phyloP scores from a whole-genome alignment of 73 alveolate species.

The Diophrys appendiculata region DNA sequence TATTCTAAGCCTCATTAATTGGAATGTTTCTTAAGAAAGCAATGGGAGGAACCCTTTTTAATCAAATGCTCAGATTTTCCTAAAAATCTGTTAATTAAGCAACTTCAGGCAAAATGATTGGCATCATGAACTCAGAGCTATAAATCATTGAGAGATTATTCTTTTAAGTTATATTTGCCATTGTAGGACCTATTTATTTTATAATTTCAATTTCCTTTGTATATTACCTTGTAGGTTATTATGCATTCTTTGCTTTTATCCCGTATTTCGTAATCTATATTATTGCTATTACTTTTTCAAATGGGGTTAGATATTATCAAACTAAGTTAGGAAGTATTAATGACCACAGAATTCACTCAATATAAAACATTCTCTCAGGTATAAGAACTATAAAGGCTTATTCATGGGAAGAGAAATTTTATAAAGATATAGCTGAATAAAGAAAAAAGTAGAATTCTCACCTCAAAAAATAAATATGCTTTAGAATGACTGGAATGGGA shows the following conservation, averaged over 20 bases:
- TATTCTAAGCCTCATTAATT: neutral
- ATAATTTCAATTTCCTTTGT: neutral
- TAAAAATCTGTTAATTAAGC: neutral
- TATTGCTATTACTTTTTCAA: neutral
- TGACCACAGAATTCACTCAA: slow-evolving; percentile 4
- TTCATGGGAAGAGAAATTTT: slow-evolving; percentile 24
- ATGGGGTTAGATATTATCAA: neutral
- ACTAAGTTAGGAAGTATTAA: neutral
- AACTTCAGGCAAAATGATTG: neutral
- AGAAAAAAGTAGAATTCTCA: neutral
- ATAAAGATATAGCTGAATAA: neutral
- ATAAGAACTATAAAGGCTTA: slow-evolving; percentile 27
- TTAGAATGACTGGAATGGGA: slow-evolving; percentile 3
- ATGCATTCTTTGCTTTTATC: neutral
- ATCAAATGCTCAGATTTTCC: neutral
- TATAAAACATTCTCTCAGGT: slow-evolving; percentile 8
- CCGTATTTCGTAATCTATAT: neutral
- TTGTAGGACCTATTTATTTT: neutral
- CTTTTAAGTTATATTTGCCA: neutral
- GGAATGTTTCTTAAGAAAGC: neutral
- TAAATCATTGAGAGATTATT: neutral
- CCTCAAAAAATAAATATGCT: neutral
- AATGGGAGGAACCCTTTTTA: neutral
- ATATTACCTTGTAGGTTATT: neutral
- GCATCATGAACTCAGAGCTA: neutral